These are phyloP conservation scores for Phialocephala subalpina DNA, from an alignment of 2,329 filamentous ascomycete species.

Conservation along the genomic window DNA sequence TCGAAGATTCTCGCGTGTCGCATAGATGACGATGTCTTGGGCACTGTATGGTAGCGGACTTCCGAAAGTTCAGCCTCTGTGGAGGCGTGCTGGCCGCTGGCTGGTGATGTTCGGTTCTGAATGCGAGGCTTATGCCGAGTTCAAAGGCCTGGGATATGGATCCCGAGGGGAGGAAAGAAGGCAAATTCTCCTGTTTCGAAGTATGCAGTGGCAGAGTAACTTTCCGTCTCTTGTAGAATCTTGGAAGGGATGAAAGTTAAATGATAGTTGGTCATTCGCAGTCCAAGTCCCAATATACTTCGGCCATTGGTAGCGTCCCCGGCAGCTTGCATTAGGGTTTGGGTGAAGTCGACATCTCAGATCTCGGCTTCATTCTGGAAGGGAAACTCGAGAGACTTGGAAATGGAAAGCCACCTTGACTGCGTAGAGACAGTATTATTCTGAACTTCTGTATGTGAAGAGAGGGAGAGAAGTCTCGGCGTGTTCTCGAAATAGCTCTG, in stretches of 20 bases:
- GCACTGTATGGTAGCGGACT: neutral
- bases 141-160: neutral
- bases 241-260: neutral
- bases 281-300: neutral
- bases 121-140: neutral
- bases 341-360: neutral
- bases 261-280: neutral
- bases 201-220: neutral
- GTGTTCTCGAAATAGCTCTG: neutral
- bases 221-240: neutral
- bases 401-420: neutral
- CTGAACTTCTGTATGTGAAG: neutral
- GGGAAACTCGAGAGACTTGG: neutral
- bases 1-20: neutral
- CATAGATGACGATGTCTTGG: conserved; percentile 1
- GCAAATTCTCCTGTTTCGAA: neutral
- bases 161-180: neutral
- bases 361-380: neutral
- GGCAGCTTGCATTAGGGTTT: neutral
- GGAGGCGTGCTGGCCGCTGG: neutral
- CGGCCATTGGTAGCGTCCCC: neutral
- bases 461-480: neutral
- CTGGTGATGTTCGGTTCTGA: neutral
- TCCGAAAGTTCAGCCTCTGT: conserved; percentile 5
- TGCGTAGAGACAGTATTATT: neutral